Evolutionary conservation across 371 early-diverging fungal species (phyloP).

Genomic region (Lichtheimia corymbifera): DNA sequence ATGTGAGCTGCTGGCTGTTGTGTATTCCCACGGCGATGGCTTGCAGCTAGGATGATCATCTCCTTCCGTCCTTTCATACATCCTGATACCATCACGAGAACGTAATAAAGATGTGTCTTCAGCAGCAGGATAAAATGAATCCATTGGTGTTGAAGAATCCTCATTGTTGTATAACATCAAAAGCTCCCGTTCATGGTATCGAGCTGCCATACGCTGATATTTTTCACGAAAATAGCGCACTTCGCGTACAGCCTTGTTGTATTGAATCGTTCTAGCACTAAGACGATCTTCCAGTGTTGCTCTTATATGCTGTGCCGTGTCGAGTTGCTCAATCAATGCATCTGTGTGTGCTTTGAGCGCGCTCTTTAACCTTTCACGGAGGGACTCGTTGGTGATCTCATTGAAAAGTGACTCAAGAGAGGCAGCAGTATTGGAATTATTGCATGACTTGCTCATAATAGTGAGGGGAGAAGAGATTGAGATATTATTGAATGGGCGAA

Average conservation of each 20-base stretch:
- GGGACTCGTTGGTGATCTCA: background rate
- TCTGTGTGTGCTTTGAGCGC: background rate
- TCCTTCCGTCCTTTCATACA: background rate
- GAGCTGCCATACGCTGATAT: slow-evolving; percentile 5
- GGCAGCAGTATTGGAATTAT: no score
- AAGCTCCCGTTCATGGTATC: background rate
- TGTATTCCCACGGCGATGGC: no score
- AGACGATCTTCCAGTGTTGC: background rate
- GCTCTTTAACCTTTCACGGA: background rate
- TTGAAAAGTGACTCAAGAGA: background rate
- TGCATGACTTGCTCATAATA: no score
- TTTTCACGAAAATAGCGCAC: slow-evolving; percentile 14
- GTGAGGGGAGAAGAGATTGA: no score
- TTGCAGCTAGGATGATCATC: background rate
- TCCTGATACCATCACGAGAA: background rate
- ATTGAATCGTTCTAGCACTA: background rate
- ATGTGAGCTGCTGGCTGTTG: no score
- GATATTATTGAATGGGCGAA: no score
- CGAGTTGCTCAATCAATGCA: background rate
- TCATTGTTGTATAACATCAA: no score
- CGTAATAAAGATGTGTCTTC: background rate
- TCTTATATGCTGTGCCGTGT: background rate
- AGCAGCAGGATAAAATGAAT: background rate
- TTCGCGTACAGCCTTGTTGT: slow-evolving; percentile 22
- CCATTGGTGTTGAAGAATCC: no score